These are phyloP conservation scores for Torulaspora pretoriensis DNA, from an alignment of 1,139 yeast genomes.

Conservation along the genomic window DNA sequence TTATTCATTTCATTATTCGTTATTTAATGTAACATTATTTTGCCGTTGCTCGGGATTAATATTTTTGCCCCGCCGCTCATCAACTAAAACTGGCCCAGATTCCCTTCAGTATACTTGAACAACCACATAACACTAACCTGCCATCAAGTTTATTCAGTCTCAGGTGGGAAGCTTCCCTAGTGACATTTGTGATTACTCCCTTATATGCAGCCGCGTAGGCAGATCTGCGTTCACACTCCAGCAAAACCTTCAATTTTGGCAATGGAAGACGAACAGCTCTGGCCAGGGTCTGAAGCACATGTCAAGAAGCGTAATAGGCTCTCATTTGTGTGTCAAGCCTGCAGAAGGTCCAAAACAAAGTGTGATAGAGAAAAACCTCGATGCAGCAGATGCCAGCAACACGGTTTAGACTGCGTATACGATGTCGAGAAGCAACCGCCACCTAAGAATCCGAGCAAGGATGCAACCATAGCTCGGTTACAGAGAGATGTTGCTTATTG, in stretches of 20 bases:
- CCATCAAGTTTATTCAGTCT: background rate
- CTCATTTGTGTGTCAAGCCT: slow-evolving; percentile 35
- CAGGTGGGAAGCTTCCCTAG: background rate
- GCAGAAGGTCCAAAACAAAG: slow-evolving; percentile 34
- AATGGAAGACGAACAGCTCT: background rate
- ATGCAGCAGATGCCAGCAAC: slow-evolving; percentile 32
- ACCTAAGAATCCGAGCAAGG: slow-evolving; percentile 35
- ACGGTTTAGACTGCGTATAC: slow-evolving; percentile 30
- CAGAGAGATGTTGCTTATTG: slow-evolving; percentile 33
- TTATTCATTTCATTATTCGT: background rate
- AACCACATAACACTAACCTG: background rate
- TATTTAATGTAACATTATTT: background rate
- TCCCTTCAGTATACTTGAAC: background rate
- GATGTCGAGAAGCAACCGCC: slow-evolving; percentile 32
- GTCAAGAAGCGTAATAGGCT: slow-evolving; percentile 31
- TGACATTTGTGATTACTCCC: background rate
- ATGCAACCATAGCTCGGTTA: slow-evolving; percentile 31
- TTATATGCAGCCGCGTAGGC: slow-evolving; percentile 6
- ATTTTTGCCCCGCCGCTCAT: background rate
- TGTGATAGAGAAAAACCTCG: slow-evolving; percentile 35
- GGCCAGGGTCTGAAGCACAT: slow-evolving; percentile 6
- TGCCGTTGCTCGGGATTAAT: slow-evolving; percentile 4
- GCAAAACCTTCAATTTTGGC: background rate
- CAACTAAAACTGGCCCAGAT: too few relatives aligned
- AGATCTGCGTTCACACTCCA: background rate